These are phyloP conservation scores for Dovyalis caffra DNA, from an alignment of 345 rosid genomes.

Conservation along the genomic window DNA sequence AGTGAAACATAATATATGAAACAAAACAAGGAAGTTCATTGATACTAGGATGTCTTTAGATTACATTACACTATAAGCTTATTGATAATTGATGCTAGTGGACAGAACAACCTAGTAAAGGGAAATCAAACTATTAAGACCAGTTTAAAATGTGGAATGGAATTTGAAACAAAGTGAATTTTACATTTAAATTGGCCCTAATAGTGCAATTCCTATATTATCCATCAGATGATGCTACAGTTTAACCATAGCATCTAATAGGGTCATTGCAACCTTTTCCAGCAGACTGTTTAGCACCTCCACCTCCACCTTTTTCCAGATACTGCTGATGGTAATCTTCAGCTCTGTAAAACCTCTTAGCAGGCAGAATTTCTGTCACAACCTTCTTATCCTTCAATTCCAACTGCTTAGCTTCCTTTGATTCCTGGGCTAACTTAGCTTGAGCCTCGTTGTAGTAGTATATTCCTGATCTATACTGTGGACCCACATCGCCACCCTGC, in stretches of 20 bases:
- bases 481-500: slow-evolving; percentile 77
- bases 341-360: slow-evolving; percentile 72
- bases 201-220: neutral
- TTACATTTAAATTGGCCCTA: neutral
- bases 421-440: slow-evolving; percentile 50
- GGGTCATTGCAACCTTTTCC: slow-evolving; percentile 74
- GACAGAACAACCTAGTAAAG: neutral
- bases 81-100: neutral
- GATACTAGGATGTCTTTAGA: neutral
- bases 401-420: slow-evolving; percentile 59
- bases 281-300: slow-evolving; percentile 56
- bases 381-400: slow-evolving; percentile 48
- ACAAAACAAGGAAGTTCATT: neutral
- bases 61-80: neutral
- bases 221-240: neutral
- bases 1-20: neutral
- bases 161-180: neutral
- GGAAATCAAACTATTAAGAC: neutral
- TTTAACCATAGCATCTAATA: slow-evolving; percentile 74
- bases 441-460: slow-evolving; percentile 63
- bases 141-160: neutral
- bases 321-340: slow-evolving; percentile 82
- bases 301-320: slow-evolving; percentile 70
- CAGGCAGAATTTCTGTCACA: slow-evolving; percentile 74
- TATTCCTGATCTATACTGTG: slow-evolving; percentile 87